Percentiles rank a stretch among this genome's conserved stretches.
phyloP scores from a whole-genome alignment of 306 rosid genomes.

The Cucurbita maxima region DNA sequence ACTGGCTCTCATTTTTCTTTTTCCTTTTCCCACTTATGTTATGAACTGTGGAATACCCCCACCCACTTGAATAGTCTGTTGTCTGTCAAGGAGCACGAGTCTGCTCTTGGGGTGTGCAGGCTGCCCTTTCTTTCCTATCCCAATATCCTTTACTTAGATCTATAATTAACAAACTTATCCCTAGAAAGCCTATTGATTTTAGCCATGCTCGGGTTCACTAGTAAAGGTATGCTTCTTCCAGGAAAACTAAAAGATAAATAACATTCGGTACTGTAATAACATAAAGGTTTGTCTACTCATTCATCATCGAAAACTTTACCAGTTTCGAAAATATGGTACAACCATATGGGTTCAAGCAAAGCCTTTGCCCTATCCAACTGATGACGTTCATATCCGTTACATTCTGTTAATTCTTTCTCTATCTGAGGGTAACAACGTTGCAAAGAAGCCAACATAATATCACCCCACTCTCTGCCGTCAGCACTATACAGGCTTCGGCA shows the following conservation, averaged over 20 bases:
- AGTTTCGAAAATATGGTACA: constrained; percentile 65
- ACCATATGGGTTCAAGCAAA: constrained; percentile 78
- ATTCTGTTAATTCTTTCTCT: constrained; percentile 34
- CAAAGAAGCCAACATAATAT: constrained; percentile 45
- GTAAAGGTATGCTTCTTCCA: not conserved
- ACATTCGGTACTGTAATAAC: not conserved
- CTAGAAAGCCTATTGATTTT: not conserved
- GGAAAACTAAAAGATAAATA: not conserved
- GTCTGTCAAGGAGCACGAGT: not conserved
- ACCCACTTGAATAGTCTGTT: not conserved
- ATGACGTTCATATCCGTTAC: constrained; percentile 29
- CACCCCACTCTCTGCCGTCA: constrained; percentile 62
- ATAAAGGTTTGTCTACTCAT: constrained; percentile 17
- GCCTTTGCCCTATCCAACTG: constrained; percentile 30
- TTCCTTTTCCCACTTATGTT: not conserved
- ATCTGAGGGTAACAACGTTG: constrained; percentile 50
- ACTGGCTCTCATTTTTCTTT: constrained; percentile 6
- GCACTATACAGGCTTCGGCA: constrained; percentile 35
- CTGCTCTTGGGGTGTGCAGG: not conserved
- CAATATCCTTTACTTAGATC: not conserved
- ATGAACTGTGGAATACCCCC: not conserved
- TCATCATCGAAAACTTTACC: constrained; percentile 45
- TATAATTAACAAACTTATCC: not conserved
- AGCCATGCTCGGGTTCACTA: not conserved
- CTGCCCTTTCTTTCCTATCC: not conserved